Conservation (phyloP, 1,284 basidiomycete species). For the Pseudozyma thailandica region DNA sequence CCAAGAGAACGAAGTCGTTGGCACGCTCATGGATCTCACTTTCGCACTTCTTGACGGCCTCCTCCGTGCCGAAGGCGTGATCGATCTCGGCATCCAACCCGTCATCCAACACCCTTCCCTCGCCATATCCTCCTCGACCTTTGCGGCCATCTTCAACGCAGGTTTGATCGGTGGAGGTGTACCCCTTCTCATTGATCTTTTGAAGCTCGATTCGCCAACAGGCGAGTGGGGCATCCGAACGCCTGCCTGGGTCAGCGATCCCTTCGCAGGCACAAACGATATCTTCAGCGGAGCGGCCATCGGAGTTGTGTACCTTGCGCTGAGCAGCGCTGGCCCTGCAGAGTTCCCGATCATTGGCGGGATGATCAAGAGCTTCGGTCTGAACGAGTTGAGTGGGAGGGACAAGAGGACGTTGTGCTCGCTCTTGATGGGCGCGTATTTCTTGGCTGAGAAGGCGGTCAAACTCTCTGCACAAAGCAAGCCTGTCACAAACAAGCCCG, state of each 20-base stretch:
- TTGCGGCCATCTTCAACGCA: constrained; percentile 49
- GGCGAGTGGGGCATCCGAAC: constrained; percentile 51
- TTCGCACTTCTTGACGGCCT: constrained; percentile 52
- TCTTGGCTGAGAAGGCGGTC: constrained; percentile 29
- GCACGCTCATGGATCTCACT: constrained; percentile 38
- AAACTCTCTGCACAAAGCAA: constrained; percentile 5
- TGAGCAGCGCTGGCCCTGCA: constrained; percentile 6
- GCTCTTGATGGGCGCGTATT: constrained; percentile 13
- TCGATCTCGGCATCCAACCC: constrained; percentile 42
- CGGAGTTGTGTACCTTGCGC: constrained; percentile 21
- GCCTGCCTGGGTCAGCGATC: constrained; percentile 48
- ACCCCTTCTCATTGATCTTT: constrained; percentile 52
- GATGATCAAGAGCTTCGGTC: not conserved
- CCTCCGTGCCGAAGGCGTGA: constrained; percentile 57
- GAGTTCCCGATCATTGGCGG: constrained; percentile 4
- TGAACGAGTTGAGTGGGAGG: constrained; percentile 4
- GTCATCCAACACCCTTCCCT: constrained; percentile 42
- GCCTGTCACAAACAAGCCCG: not conserved
- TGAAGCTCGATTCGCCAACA: constrained; percentile 49
- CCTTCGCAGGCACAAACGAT: constrained; percentile 43
- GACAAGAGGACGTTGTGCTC: constrained; percentile 28
- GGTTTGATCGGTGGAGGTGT: constrained; percentile 54
- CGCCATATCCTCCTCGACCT: constrained; percentile 36
- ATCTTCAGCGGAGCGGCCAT: constrained; percentile 35
- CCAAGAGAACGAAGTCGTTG: constrained; percentile 18